Percentiles rank a stretch among this genome's conserved stretches.
Conservation (phyloP, 2,329 filamentous ascomycete species). For the Hymenoscyphus albidus region DNA sequence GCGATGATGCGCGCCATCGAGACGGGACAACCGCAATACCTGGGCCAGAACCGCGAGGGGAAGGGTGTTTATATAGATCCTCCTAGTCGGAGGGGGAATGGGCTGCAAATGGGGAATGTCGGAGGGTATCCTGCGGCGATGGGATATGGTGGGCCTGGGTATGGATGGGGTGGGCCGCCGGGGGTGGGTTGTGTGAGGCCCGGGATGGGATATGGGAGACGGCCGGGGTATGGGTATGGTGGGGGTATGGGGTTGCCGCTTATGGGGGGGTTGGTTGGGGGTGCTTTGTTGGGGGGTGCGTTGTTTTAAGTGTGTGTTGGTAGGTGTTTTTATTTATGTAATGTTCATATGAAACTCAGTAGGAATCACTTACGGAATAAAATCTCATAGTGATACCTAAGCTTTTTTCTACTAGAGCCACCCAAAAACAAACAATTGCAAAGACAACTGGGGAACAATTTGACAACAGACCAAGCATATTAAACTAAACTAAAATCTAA, state of each 20-base stretch:
- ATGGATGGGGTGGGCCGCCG: slow-evolving; percentile 38
- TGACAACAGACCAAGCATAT: no score
- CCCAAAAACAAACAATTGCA: no score
- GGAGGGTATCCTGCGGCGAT: slow-evolving; percentile 22
- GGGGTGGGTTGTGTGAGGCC: slow-evolving; percentile 47
- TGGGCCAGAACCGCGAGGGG: slow-evolving; percentile 51
- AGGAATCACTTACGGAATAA: no score
- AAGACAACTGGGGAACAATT: no score
- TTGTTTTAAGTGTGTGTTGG: slow-evolving; percentile 25
- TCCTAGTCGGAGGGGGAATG: slow-evolving; percentile 38
- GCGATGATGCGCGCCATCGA: slow-evolving; percentile 49
- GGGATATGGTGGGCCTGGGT: slow-evolving; percentile 31
- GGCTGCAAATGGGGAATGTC: slow-evolving; percentile 16
- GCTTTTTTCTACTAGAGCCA: no score
- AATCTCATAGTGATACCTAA: no score
- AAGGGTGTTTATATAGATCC: slow-evolving; percentile 57
- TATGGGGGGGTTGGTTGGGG: slow-evolving; percentile 44
- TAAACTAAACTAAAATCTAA: no score
- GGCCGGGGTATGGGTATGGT: slow-evolving; percentile 42
- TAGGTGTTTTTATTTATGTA: not conserved
- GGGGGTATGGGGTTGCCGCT: slow-evolving; percentile 45
- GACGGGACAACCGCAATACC: slow-evolving; percentile 52
- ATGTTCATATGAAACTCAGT: no score
- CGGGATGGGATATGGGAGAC: slow-evolving; percentile 43
- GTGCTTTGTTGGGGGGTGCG: slow-evolving; percentile 44